Conservation (phyloP, 2,329 filamentous ascomycete genomes). For the Tolypocladium inflatum region DNA sequence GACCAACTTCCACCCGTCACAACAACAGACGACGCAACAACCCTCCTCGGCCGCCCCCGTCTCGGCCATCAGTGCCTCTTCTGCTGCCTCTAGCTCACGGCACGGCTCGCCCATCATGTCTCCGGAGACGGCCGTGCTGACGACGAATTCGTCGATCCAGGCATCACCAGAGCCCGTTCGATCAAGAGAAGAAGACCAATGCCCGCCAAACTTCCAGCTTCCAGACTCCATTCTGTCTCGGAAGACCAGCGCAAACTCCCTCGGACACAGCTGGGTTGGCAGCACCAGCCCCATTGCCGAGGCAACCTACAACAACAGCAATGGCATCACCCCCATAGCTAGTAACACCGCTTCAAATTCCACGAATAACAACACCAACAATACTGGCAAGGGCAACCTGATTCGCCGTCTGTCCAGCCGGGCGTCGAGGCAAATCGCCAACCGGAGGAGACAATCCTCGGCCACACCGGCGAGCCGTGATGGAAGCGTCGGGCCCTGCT, state of each 20-base stretch:
- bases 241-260: conserved; percentile 51
- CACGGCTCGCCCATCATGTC: conserved; percentile 50
- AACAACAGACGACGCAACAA: conserved; percentile 11
- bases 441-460: conserved; percentile 66
- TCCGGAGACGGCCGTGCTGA: conserved; percentile 40
- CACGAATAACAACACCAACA: conserved; percentile 16
- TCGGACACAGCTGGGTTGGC: conserved; percentile 49
- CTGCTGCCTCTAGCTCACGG: conserved; percentile 43
- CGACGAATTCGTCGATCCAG: conserved; percentile 54
- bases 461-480: conserved; percentile 70
- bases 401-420: conserved; percentile 81
- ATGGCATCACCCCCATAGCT: conserved; percentile 3
- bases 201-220: conserved; percentile 51
- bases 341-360: neutral
- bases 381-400: conserved; percentile 37
- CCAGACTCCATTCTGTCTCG: conserved; percentile 60
- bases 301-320: conserved; percentile 16
- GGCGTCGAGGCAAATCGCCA: conserved; percentile 57
- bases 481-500: conserved; percentile 79
- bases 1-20: conserved; percentile 27
- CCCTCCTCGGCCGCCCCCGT: conserved; percentile 31
- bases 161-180: conserved; percentile 56
- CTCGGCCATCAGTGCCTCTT: conserved; percentile 47
- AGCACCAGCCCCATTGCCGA: conserved; percentile 49
- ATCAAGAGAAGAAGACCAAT: conserved; percentile 43